Evolutionary conservation across 1,139 yeast genomes (phyloP), one percentile per base, ranked within the genome.

Genomic region (Yamadazyma sp.): DNA sequence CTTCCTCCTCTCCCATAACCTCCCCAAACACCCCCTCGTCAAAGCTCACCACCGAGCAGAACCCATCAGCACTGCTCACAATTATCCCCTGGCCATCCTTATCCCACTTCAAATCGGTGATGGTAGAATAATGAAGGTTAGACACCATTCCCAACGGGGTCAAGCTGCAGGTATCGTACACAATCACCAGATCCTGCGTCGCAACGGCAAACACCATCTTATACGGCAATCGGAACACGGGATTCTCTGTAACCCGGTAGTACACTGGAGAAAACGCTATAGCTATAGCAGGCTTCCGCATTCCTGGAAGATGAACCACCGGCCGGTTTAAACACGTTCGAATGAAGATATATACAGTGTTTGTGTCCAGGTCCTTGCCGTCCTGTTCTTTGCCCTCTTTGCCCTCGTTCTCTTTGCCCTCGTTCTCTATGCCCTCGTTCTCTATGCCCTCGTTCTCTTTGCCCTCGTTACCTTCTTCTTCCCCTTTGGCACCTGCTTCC

Each of bases 61-160:
- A 90, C 16, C 98, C 98, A 59, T 94, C 99, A 0, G 95, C 85
- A 0, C 97, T 86, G n/a, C 95, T 80, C 23, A 85, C 73, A 46
- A 90, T 67, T 20, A 92, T 61, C 13, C 76, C 65, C n/a, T 63
- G 62, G 0, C 97, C 98, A 56, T 86, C 88, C 3, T 66, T 62
- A 29, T 86, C 76, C 98, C 98, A 94, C 9, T 83, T 65, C 37
- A 90, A 57, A 56, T 92, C 98, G 0, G 98, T 90, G 28, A 92
- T 75, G 0, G 95, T 80, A 2, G 94, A 83, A 55, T 89, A 89
- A 57, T 92, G 98, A 38, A 92, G 67, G 52, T 88, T 88, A 1
- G 87, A 76, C 2, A 83, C 84, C 22, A 78, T 66, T 6, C 92
- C 94, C 28, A 92, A 54, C 1, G 97, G 95, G 41, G 71, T 61